A percentile compares a stretch with the other conserved stretches of the same genome.
These are phyloP conservation scores for Zymoseptoria passerinii DNA, from an alignment of 2,329 filamentous ascomycete species.

Conservation along the genomic window DNA sequence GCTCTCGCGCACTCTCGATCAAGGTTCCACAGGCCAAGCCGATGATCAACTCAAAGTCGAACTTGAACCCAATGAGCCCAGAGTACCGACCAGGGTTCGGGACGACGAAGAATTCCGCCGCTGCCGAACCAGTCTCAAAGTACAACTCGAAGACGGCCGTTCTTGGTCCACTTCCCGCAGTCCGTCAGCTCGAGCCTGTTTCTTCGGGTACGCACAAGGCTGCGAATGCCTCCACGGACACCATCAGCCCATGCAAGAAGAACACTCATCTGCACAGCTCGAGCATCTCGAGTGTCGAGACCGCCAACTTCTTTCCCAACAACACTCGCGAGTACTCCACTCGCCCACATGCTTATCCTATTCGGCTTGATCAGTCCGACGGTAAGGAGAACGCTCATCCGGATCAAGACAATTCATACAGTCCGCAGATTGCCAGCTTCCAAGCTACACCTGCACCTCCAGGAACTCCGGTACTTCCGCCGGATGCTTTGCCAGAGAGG, in stretches of 20 bases:
- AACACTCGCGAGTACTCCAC: constrained; percentile 32
- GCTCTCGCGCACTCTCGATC: constrained; percentile 28
- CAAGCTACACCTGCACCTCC: constrained; percentile 20
- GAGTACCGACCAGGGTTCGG: constrained; percentile 28
- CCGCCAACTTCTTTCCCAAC: constrained; percentile 33
- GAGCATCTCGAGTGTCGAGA: constrained; percentile 31
- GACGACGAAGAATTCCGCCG: neutral
- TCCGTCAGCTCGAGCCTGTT: constrained; percentile 11
- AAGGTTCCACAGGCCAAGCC: constrained; percentile 25
- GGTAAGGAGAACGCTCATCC: constrained; percentile 18
- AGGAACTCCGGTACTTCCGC: constrained; percentile 20
- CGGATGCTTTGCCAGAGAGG: constrained; percentile 8
- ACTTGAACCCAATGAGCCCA: constrained; percentile 33
- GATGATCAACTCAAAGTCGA: constrained; percentile 21
- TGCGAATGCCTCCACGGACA: constrained; percentile 13
- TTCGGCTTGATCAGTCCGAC: constrained; percentile 7
- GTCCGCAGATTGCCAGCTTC: constrained; percentile 5
- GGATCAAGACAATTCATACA: neutral
- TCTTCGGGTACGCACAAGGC: constrained; percentile 5
- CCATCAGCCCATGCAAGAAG: constrained; percentile 20
- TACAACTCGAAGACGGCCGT: neutral
- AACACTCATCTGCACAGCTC: constrained; percentile 22
- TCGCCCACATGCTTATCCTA: constrained; percentile 25
- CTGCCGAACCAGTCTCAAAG: neutral
- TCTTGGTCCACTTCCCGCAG: constrained; percentile 7